Evolutionary conservation across 2,329 filamentous ascomycete genomes (phyloP).

Genomic region (Aureobasidium pullulans): DNA sequence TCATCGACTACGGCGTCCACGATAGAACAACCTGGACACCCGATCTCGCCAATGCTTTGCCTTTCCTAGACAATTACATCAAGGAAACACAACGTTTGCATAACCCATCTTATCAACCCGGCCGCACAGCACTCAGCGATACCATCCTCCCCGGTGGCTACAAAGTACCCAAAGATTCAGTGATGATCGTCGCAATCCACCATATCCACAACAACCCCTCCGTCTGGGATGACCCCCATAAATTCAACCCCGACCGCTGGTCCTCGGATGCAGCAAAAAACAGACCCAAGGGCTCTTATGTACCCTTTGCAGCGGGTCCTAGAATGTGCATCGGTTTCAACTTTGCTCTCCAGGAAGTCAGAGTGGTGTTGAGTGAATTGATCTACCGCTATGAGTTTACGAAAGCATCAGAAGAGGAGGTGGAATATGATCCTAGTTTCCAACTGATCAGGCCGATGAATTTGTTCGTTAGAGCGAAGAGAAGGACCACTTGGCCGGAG

Average conservation of each 20-base stretch:
- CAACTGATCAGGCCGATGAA: constrained; percentile 51
- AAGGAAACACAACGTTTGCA: constrained; percentile 55
- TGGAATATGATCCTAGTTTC: constrained; percentile 55
- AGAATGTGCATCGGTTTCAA: constrained; percentile 58
- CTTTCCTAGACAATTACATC: constrained; percentile 51
- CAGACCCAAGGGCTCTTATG: constrained; percentile 45
- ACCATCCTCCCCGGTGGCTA: constrained; percentile 54
- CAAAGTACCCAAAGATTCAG: constrained; percentile 43
- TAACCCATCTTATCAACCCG: constrained; percentile 56
- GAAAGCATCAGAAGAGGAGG: constrained; percentile 39
- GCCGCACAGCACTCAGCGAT: constrained; percentile 48
- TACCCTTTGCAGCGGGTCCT: constrained; percentile 52
- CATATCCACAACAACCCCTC: constrained; percentile 45
- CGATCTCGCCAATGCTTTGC: constrained; percentile 35
- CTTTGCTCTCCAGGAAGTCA: constrained; percentile 55
- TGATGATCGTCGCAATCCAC: constrained; percentile 46
- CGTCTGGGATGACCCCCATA: constrained; percentile 50
- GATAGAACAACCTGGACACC: constrained; percentile 29
- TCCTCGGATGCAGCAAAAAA: constrained; percentile 47
- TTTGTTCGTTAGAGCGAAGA: constrained; percentile 45
- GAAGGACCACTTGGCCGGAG: constrained; percentile 43
- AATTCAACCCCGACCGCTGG: constrained; percentile 56
- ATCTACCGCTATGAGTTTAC: constrained; percentile 52
- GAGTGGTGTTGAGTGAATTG: constrained; percentile 51
- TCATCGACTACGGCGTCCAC: constrained; percentile 36